Conservation (phyloP, 495 filamentous ascomycete species). For the Corynascus novoguineensis region DNA sequence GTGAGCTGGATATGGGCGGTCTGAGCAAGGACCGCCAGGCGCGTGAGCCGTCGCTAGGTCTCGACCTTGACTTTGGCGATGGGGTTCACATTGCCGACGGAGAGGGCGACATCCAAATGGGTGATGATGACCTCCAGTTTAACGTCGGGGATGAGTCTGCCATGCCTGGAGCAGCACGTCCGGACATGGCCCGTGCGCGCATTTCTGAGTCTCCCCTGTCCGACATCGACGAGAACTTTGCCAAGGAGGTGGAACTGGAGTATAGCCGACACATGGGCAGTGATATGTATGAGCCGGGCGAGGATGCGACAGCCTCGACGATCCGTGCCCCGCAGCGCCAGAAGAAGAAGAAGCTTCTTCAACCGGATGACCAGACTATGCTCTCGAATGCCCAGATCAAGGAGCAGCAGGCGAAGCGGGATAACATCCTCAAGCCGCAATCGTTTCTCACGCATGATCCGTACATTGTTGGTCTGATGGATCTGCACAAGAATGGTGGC, state of each 20-base stretch:
- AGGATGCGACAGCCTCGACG: constrained; percentile 39
- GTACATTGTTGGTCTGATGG: constrained; percentile 77
- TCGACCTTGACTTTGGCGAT: constrained; percentile 47
- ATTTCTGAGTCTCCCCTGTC: constrained; percentile 68
- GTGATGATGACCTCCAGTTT: constrained; percentile 52
- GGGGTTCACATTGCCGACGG: constrained; percentile 51
- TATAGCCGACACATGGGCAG: constrained; percentile 48
- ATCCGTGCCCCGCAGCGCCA: constrained; percentile 56
- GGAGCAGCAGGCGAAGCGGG: constrained; percentile 70
- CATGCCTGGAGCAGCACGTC: constrained; percentile 36
- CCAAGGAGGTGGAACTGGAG: constrained; percentile 48
- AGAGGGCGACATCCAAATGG: constrained; percentile 58
- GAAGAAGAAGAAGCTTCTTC: constrained; percentile 72
- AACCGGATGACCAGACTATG: constrained; percentile 60
- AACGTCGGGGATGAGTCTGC: constrained; percentile 48
- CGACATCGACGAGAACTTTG: constrained; percentile 55
- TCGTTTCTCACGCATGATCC: constrained; percentile 82
- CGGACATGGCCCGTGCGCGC: constrained; percentile 45
- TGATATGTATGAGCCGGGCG: constrained; percentile 52
- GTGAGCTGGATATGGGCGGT: constrained; percentile 52
- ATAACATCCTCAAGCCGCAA: constrained; percentile 71
- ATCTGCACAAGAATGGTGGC: constrained; percentile 78
- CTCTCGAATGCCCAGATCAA: constrained; percentile 57
- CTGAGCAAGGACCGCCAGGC: constrained; percentile 43
- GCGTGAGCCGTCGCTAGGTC: constrained; percentile 39